Conservation (phyloP, 495 filamentous ascomycete species). For the Pyrenopolyporus hunteri region DNA sequence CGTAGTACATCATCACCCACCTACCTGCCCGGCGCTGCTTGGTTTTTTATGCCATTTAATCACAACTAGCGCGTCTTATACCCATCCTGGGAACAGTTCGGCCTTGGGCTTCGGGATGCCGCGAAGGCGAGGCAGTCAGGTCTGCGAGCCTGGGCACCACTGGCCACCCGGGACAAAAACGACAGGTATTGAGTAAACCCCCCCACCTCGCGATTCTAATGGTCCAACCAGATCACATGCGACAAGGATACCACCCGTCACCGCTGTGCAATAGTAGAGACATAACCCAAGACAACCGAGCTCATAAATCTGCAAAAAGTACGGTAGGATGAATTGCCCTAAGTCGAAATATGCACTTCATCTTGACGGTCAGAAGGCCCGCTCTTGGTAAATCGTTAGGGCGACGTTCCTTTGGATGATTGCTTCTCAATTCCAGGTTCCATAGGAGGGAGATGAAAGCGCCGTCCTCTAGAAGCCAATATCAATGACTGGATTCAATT, state of each 20-base stretch:
- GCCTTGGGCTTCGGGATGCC: constrained; percentile 9
- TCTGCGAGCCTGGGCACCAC: constrained; percentile 29
- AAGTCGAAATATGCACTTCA: constrained; percentile 2
- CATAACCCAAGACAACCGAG: constrained; percentile 37
- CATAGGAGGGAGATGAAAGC: neutral
- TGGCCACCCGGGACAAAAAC: constrained; percentile 25
- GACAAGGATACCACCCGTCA: constrained; percentile 29
- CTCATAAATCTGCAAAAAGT: constrained; percentile 26
- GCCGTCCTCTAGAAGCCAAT: neutral
- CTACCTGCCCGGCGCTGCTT: neutral
- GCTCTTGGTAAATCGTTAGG: neutral
- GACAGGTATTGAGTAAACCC: constrained; percentile 30
- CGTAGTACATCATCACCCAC: neutral
- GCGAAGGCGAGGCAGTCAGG: constrained; percentile 24
- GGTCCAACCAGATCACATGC: constrained; percentile 35
- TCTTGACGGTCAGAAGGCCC: neutral
- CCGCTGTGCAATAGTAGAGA: constrained; percentile 37
- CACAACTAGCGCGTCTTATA: constrained; percentile 3
- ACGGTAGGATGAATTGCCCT: constrained; percentile 16
- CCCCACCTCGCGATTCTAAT: constrained; percentile 33
- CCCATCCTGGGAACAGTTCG: neutral
- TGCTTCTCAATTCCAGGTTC: constrained; percentile 7
- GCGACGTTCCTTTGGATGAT: neutral
- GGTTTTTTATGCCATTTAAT: constrained; percentile 1
- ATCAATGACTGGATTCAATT: constrained; percentile 5